Evolutionary conservation across 1,284 basidiomycete species (phyloP).

Genomic region (Pseudozyma flocculosa): DNA sequence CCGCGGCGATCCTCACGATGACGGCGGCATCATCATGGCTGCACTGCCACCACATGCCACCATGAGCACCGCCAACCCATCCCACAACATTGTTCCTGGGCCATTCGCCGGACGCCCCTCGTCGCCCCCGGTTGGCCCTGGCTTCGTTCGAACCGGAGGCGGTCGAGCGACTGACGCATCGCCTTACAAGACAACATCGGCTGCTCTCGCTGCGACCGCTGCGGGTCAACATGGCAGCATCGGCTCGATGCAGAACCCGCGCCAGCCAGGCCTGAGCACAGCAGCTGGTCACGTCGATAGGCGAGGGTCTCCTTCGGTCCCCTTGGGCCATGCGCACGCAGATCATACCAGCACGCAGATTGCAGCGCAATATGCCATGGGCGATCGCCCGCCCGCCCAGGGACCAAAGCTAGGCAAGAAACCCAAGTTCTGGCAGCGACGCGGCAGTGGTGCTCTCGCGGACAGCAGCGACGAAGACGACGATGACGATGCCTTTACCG

Average conservation of each 20-base stretch:
- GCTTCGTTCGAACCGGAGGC: slow-evolving; percentile 47
- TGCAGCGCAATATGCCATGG: slow-evolving; percentile 1
- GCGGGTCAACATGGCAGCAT: not conserved
- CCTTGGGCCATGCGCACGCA: not conserved
- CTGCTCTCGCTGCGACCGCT: not conserved
- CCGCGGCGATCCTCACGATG: slow-evolving; percentile 40
- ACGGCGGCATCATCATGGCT: slow-evolving; percentile 50
- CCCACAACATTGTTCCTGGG: not conserved
- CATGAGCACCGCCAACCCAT: not conserved
- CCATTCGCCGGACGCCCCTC: not conserved
- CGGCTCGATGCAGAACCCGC: not conserved
- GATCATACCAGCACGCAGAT: slow-evolving; percentile 7
- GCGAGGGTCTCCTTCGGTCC: not conserved
- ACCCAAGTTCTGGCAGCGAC: slow-evolving; percentile 33
- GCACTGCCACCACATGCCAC: slow-evolving; percentile 27
- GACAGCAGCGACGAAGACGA: slow-evolving; percentile 15
- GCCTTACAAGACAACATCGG: slow-evolving; percentile 24
- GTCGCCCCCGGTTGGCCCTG: slow-evolving; percentile 10
- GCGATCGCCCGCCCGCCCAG: not conserved
- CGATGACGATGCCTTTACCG: slow-evolving; percentile 8
- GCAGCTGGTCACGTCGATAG: not conserved
- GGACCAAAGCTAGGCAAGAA: slow-evolving; percentile 4
- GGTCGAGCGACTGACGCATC: slow-evolving; percentile 38
- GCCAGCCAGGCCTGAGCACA: not conserved
- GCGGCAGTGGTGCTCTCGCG: slow-evolving; percentile 6